These are phyloP conservation scores for Panaeolus cyanescens DNA, from an alignment of 768 basidiomycete species.

Conservation along the genomic window DNA sequence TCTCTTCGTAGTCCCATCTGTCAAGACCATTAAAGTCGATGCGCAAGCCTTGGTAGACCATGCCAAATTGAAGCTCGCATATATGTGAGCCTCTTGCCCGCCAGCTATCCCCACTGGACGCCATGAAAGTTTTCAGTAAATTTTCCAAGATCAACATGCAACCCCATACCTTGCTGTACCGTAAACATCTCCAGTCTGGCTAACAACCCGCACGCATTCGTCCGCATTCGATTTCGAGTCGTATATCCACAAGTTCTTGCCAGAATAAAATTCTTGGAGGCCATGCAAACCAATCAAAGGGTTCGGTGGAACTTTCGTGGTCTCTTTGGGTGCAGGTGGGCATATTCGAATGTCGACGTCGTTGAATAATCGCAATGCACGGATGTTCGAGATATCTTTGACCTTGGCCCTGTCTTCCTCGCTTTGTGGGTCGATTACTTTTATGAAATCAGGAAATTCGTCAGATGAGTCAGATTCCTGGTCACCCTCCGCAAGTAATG, in stretches of 20 bases:
- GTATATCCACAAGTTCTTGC: conserved; percentile 76
- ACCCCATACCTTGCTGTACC: conserved; percentile 75
- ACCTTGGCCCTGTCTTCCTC: conserved; percentile 43
- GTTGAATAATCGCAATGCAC: conserved; percentile 67
- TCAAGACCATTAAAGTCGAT: conserved; percentile 80
- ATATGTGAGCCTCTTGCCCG: conserved; percentile 70
- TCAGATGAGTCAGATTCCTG: conserved; percentile 38
- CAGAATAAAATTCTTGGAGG: conserved; percentile 74
- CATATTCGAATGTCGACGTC: conserved; percentile 66
- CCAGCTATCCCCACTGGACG: conserved; percentile 77
- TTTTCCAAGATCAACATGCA: neutral
- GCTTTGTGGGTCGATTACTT: conserved; percentile 48
- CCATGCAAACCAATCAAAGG: conserved; percentile 62
- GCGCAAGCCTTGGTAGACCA: conserved; percentile 59
- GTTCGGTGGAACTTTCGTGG: conserved; percentile 49
- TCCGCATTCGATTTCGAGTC: conserved; percentile 67
- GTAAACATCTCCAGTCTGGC: conserved; percentile 61
- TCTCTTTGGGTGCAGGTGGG: conserved; percentile 46
- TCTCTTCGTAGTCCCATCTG: conserved; percentile 68
- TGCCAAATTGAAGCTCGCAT: conserved; percentile 70
- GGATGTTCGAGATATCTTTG: conserved; percentile 60
- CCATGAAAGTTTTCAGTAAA: neutral
- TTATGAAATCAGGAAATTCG: conserved; percentile 40
- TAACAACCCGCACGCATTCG: conserved; percentile 68
- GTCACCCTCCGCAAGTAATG: conserved; percentile 21